Evolutionary conservation across 1,284 basidiomycete genomes (phyloP), one percentile per base, ranked within the genome.

Genomic region (Cutaneotrichosporon sp.): DNA sequence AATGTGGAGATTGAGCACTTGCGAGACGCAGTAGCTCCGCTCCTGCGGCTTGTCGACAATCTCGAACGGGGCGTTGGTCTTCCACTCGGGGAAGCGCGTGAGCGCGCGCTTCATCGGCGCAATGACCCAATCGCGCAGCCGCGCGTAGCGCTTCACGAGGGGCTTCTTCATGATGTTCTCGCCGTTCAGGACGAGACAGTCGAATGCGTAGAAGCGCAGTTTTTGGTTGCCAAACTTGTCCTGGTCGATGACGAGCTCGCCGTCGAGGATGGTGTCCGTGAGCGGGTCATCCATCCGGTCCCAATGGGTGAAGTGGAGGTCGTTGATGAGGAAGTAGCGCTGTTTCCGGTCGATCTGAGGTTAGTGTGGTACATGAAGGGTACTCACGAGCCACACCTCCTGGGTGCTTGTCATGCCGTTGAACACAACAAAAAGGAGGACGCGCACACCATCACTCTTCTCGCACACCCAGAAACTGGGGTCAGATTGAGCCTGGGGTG

Each of bases 401-500:
- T 97, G 93, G 17, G 60, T 61, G 25, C 79, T 80, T 33, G 79
- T 79, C 20, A 64, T 57, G 9, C 79, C 74, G 20, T 80, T 77
- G 48, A 79, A 74, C 35, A 86, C 81, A 46, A 98, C 81, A 55
- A 96, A 79, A 43, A 97, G 82, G 38, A 98, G 79, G 27, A 98
- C 90, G 37, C 96, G 84, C 49, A 97, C 77, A 3, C 96, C 96
- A 69, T 99, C 96, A n/a, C 92, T 96, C 78, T 99, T 99, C 77
- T 99, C 96, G 76, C 92, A 97, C 26, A 99, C 94, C 94, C 94
- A 99, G 72, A 88, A 98, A 72, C 91, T 96, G 64, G 32, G 31
- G 32, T 46, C 17, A 45, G 20, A n/a, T n/a, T 19, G 10, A 25
- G 9, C 19, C 19, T 7, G 47, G 9, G 8, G 19, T n/a, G 8